Evolutionary conservation across 345 rosid genomes (phyloP), one percentile per base, ranked within the genome.

Genomic region (Citrus glauca): DNA sequence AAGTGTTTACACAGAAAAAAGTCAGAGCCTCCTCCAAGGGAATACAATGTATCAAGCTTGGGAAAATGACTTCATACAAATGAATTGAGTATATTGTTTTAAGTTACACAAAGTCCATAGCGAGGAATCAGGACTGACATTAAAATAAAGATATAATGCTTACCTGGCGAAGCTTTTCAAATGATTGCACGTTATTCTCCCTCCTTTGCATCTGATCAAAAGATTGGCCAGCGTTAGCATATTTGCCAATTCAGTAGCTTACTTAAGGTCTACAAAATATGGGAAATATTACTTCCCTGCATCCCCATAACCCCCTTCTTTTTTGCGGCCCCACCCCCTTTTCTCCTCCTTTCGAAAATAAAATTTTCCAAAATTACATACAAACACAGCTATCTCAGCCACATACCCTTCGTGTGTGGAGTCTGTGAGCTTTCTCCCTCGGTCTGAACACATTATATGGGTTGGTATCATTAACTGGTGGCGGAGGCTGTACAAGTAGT

Each of bases 121-220:
- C 6, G n/a, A 53, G 32, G n/a, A 2, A 11, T 25, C 45, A 67
- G 0, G 4, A 72, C 10, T 62, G 66, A 48, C 56, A 25, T 66
- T 69, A 20, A 61, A 32, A 35, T 30, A 24, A 17, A 60, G 76
- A 74, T 56, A 37, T 67, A 64, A 30, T 66, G 45, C 86, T 82
- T 37, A 94, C 99, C 92, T 96, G 99, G 59, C 99, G 97, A 84
- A 96, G 94, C 91, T 96, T 96, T 85, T 96, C 98, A 86, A 96
- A 96, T 75, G 97, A 96, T 82, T 94, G 99, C 77, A 94, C 98
- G 78, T 94, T 96, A 84, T 96, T 96, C 89, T 96, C 99, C 86
- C 99, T 96, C 86, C 99, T 88, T 82, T 94, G 99, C 99, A 96
- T 94, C 98, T 96, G 81, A 24, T 73, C n/a, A 80, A 80, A 66